Base-by-base conservation (phyloP, 768 basidiomycete genomes). In the Kwoniella dendrophila region DNA sequence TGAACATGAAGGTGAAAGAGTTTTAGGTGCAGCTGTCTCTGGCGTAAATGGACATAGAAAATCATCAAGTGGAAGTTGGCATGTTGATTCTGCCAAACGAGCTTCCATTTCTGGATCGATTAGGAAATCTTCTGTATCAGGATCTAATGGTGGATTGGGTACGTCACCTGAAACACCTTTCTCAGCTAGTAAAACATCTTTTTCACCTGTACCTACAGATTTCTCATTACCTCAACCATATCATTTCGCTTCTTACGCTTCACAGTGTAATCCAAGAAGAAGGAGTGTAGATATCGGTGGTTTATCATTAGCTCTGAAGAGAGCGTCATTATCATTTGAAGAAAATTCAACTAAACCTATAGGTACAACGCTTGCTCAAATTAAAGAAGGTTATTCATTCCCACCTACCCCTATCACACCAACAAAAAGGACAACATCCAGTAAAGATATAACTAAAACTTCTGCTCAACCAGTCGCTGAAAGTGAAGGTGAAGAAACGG, bases 271-370 rank as follows among this genome's bases (percentile, higher is more conserved):
- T 22, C 59, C 72, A 8, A 57, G 80, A 18, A 61, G 92, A 55
- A 82, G 90, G 48, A 92, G 90, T 75, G 91, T 93, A 58, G 93
- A 97, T 79, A 84, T 90, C 43, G 93, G 93, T 12, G 93, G 92
- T 32, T 84, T 97, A 61, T 86, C 87, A 59, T 86, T 92, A 50
- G 91, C 92, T 0, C 84, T 89, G 48, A 69, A 74, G 47, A 56
- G 78, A 26, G 74, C 76, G 11, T 47, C 62, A 26, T 32, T 59
- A 26, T 59, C 63, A 4, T 66, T 66, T 29, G 67, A 68, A 30
- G 26, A 47, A 18, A 27, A 26, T 38, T 29, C 26, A 33, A 43
- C 11, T 29, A 26, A 29, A 32, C 26, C 20, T 38, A 44, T 56
- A 53, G 45, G 65, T 47, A 24, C 56, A 12, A 30, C 48, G 24